phyloP scores from a whole-genome alignment of 345 rosid genomes.

The Abelmoschus esculentus region DNA sequence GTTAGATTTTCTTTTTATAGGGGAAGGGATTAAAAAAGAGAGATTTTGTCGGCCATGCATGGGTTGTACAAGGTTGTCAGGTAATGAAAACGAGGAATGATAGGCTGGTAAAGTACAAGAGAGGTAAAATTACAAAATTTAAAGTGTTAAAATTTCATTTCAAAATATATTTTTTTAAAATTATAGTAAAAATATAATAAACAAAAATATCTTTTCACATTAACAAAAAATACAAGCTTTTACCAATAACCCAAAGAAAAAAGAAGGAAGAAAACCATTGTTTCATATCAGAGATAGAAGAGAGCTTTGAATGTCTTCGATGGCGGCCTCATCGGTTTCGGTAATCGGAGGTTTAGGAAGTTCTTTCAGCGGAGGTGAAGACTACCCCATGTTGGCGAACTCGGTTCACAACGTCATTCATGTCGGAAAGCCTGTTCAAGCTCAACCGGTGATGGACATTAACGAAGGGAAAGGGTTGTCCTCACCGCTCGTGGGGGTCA shows the following conservation, averaged over 20 bases:
- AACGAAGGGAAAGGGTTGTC: conserved; percentile 93
- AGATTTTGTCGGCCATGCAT: conserved; percentile 14
- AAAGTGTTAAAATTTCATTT: neutral
- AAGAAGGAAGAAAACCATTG: neutral
- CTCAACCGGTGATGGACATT: conserved; percentile 67
- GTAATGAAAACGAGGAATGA: neutral
- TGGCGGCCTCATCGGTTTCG: neutral
- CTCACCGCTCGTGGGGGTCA: conserved; percentile 66
- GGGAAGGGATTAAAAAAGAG: conserved; percentile 7
- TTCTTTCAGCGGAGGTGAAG: conserved; percentile 2
- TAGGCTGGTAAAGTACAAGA: neutral
- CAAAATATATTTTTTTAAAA: too few relatives aligned
- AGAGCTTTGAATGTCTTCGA: neutral
- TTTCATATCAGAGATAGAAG: neutral
- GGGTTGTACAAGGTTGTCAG: neutral
- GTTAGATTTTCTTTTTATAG: conserved; percentile 18
- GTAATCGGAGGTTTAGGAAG: conserved; percentile 7
- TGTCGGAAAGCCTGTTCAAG: conserved; percentile 39
- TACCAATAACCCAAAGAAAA: neutral
- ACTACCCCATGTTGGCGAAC: conserved; percentile 12
- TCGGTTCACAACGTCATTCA: conserved; percentile 30
- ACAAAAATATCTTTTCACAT: too few relatives aligned
- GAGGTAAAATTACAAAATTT: too few relatives aligned
- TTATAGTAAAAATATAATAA: too few relatives aligned
- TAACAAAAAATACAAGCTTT: too few relatives aligned